These are phyloP conservation scores for Phytopythium ostracodes DNA, from an alignment of 352 stramenopile genomes.

Conservation along the genomic window DNA sequence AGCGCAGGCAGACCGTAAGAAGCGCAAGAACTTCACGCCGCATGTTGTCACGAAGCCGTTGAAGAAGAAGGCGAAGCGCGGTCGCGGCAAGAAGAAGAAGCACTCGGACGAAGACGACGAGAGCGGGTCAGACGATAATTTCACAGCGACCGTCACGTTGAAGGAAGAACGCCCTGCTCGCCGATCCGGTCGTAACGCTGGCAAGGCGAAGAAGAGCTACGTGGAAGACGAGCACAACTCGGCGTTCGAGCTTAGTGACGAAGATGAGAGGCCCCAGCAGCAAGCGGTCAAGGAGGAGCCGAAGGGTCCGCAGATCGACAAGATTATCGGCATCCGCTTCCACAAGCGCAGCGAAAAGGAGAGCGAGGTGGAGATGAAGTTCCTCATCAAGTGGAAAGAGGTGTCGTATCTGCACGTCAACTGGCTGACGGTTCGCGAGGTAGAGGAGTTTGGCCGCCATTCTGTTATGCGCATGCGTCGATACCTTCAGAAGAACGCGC, in stretches of 20 bases:
- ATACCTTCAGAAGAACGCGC: slow-evolving; percentile 86
- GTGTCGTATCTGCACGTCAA: slow-evolving; percentile 97
- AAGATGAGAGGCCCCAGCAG: slow-evolving; percentile 49
- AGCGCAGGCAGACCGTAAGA: slow-evolving; percentile 54
- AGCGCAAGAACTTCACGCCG: slow-evolving; percentile 68
- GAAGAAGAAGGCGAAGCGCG: slow-evolving; percentile 66
- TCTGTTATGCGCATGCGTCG: slow-evolving; percentile 81
- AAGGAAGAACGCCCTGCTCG: slow-evolving; percentile 58
- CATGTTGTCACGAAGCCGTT: slow-evolving; percentile 48
- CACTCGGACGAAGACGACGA: slow-evolving; percentile 79
- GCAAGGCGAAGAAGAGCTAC: slow-evolving; percentile 84
- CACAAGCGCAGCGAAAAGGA: slow-evolving; percentile 45
- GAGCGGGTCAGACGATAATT: slow-evolving; percentile 60
- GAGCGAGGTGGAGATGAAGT: slow-evolving; percentile 88
- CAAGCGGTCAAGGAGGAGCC: slow-evolving; percentile 31
- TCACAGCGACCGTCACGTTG: slow-evolving; percentile 23
- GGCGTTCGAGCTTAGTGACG: slow-evolving; percentile 62
- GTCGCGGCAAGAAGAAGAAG: slow-evolving; percentile 63
- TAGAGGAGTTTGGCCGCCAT: slow-evolving; percentile 86
- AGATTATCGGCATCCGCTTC: slow-evolving; percentile 90
- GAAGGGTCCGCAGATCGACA: slow-evolving; percentile 89
- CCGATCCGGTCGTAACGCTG: slow-evolving; percentile 75
- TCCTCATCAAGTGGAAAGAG: slow-evolving; percentile 99
- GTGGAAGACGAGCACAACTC: slow-evolving; percentile 76
- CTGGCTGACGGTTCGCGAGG: slow-evolving; percentile 95